Evolutionary conservation across 345 rosid genomes (phyloP).

Genomic region (Corchorus capsularis): DNA sequence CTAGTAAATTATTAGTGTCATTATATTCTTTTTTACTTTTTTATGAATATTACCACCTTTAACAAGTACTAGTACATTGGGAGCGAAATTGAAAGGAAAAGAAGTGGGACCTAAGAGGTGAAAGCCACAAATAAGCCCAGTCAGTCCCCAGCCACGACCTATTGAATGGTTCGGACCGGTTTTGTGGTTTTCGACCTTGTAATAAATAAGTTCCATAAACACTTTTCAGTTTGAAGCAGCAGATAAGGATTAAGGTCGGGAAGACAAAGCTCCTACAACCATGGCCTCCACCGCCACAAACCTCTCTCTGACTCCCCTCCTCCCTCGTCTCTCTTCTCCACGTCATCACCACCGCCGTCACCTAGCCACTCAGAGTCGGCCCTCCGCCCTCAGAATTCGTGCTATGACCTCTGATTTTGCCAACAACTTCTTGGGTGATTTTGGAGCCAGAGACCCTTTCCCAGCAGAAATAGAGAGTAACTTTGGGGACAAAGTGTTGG

Average conservation of each 20-base stretch:
- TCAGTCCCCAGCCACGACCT: too few relatives aligned
- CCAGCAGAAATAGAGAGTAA: slow-evolving; percentile 79
- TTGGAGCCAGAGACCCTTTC: slow-evolving; percentile 75
- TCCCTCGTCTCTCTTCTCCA: slow-evolving; percentile 27
- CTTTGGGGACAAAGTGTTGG: slow-evolving; percentile 84
- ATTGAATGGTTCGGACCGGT: too few relatives aligned
- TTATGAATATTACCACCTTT: too few relatives aligned
- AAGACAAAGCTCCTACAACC: background rate
- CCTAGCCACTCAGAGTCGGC: slow-evolving; percentile 13
- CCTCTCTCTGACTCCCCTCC: slow-evolving; percentile 32
- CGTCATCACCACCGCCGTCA: slow-evolving; percentile 9
- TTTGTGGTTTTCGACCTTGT: background rate
- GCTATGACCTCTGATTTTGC: slow-evolving; percentile 33
- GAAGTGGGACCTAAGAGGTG: too few relatives aligned
- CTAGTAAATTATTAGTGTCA: too few relatives aligned
- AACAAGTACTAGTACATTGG: too few relatives aligned
- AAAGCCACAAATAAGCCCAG: too few relatives aligned
- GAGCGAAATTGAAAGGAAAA: too few relatives aligned
- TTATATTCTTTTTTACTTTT: too few relatives aligned
- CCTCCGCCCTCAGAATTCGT: slow-evolving; percentile 20
- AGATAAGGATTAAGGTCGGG: slow-evolving; percentile 30
- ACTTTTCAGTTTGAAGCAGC: slow-evolving; percentile 9
- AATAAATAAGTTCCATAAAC: background rate
- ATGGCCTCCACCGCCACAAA: slow-evolving; percentile 41
- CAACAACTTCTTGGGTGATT: slow-evolving; percentile 44